Base-by-base conservation (phyloP, 176 grass and related monocot genomes). In the Eleusine indica region DNA sequence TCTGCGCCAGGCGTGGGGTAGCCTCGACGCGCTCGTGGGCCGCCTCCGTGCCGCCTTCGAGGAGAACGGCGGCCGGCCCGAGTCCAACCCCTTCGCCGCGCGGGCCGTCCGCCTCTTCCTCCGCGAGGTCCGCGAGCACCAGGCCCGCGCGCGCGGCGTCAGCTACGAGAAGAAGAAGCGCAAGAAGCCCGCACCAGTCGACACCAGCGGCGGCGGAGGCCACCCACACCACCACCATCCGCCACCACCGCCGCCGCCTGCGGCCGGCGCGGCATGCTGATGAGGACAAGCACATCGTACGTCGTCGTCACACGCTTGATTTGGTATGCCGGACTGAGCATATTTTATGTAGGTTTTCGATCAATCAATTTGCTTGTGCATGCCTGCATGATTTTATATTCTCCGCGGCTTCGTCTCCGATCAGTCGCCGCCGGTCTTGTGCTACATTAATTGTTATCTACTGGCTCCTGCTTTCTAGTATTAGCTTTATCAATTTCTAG, bases 141-240 rank as follows among this genome's bases (percentile, higher is more conserved):
- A 87, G 80, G 69, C 88, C 2, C 88, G 88, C 69, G 88, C 88
- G 51, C 84, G 88, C 62, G 88, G 88, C 51, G 88, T 90, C 69
- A 90, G 88, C 80, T 90, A 90, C 75, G 88, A 90, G 70, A 90
- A 90, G 80, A 90, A 87, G 84, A 90, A 90, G 84, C 88, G 88
- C 70, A 90, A 90, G 88, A 90, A 90, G 67, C 25, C 80, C 84
- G 63, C 56, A 68, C 75, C 30, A 35, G 28, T n/a, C 1, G 74
- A 83, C 9, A 38, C 46, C 2, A 41, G 38, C 72, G 30, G 29
- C 49, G 3, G 46, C 46, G 35, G 80, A 18, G 48, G 75, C 16
- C 42, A 32, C 11, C 76, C 76, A 48, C 82, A 47, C 25, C 25
- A 29, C 28, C 71, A 46, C 53, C 79, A 44, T 17, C 61, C 67